phyloP scores from a whole-genome alignment of 1,139 yeast species.

The Pichia sp. region DNA sequence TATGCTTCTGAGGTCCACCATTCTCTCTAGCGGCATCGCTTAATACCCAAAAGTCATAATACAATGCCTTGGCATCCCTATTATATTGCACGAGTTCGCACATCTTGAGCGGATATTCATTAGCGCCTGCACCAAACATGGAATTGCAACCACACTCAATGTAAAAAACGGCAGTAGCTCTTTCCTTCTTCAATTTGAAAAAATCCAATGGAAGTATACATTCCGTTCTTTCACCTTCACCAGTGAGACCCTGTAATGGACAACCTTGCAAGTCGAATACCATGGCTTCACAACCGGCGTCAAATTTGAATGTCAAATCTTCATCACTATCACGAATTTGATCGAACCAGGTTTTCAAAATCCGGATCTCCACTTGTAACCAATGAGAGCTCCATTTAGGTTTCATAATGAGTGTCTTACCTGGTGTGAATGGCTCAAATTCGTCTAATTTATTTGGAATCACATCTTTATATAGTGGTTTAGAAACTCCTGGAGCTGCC shows the following conservation, averaged over 20 bases:
- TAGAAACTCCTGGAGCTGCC: constrained; percentile 59
- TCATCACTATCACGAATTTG: constrained; percentile 36
- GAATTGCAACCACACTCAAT: constrained; percentile 92
- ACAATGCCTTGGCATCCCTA: constrained; percentile 68
- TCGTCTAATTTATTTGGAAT: constrained; percentile 38
- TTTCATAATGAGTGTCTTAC: constrained; percentile 60
- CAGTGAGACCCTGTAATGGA: constrained; percentile 81
- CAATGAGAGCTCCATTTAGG: constrained; percentile 98
- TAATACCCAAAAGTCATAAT: constrained; percentile 79
- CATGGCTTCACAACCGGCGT: constrained; percentile 79
- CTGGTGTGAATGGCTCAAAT: constrained; percentile 59
- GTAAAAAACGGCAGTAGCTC: constrained; percentile 39
- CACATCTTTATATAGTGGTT: constrained; percentile 75
- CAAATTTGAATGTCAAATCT: constrained; percentile 62
- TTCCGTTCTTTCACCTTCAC: constrained; percentile 73
- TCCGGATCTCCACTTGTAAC: constrained; percentile 61
- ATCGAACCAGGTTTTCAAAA: constrained; percentile 56
- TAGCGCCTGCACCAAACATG: constrained; percentile 71
- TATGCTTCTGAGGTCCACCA: constrained; percentile 77
- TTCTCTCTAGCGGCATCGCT: constrained; percentile 90
- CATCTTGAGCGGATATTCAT: constrained; percentile 51
- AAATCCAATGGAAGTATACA: constrained; percentile 58
- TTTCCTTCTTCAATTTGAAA: constrained; percentile 22
- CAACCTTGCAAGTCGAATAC: constrained; percentile 60
- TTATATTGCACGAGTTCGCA: constrained; percentile 85